phyloP scores from a whole-genome alignment of 306 rosid species.

The Ziziphus jujuba region DNA sequence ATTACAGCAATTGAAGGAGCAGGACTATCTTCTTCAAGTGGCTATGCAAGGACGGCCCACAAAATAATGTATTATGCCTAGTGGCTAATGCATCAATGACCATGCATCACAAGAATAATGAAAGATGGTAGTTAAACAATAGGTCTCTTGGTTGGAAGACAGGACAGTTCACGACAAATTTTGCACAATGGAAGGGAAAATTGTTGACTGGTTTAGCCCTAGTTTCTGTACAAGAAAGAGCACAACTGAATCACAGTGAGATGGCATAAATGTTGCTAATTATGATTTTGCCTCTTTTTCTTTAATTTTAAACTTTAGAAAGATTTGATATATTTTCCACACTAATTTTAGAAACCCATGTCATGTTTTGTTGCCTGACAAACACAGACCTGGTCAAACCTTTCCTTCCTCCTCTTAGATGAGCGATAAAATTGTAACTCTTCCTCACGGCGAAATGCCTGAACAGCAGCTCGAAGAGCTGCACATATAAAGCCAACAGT shows the following conservation, averaged over 20 bases:
- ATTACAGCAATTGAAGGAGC: neutral
- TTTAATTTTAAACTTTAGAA: neutral
- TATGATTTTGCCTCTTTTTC: neutral
- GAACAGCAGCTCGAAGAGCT: constrained; percentile 95
- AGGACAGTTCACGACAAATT: neutral
- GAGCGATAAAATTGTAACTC: constrained; percentile 73
- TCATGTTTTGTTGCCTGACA: constrained; percentile 11
- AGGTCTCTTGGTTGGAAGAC: neutral
- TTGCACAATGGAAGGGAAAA: too few species aligned
- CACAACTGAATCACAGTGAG: neutral
- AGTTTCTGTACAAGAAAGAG: neutral
- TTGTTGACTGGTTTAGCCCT: neutral
- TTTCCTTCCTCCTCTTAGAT: constrained; percentile 78
- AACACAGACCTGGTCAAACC: constrained; percentile 78
- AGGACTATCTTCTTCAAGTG: neutral
- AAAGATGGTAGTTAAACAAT: neutral
- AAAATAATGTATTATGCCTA: neutral
- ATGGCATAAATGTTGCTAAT: neutral
- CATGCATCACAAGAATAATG: too few species aligned
- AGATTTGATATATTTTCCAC: neutral
- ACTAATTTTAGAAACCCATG: neutral
- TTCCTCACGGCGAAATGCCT: constrained; percentile 88
- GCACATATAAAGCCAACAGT: constrained; percentile 31
- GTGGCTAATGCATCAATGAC: neutral
- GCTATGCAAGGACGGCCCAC: neutral